Base-by-base conservation (phyloP, 805 yeast species). In the Hanseniaspora taiwanica region DNA sequence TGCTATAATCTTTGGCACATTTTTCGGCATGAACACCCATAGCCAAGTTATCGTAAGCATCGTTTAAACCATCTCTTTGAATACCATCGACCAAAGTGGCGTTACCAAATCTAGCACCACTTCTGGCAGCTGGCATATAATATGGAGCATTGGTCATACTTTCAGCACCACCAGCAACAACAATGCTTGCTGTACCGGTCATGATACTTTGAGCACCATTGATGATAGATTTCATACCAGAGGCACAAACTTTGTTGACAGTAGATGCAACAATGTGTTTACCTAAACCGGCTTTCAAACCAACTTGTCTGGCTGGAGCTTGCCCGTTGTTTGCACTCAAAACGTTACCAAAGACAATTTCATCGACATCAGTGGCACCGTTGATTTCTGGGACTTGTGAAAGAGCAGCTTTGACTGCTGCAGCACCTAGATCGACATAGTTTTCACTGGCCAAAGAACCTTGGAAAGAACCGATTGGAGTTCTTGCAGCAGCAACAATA, bases 21-120 rank as follows among this genome's bases (percentile, higher is more conserved):
- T 86, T 86, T 66, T 91, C 99, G 49, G 95, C 98, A 49, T 91
- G 86, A 43, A 82, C 82, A 59, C 98, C 98, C 99, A 91, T 91
- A 48, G 94, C 82, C 49, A 69, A 63, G 48, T 78, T 76, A 51
- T 80, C 83, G 65, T 86, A 91, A 27, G 91, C 97, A 62, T 91
- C 98, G 59, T 76, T 71, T 52, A 91, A 69, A 53, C 98, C 99
- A 63, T 91, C 99, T 58, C 78, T 78, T 61, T 80, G 82, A 45
- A 91, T 64, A 56, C 96, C 97, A 58, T 91, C 99, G 37, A 87
- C 76, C 47, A 89, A 51, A 18, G 68, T 50, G 40, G 77, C 63
- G 48, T 83, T 89, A 53, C 99, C 98, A 56, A 76, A 91, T 68
- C 89, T 81, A 52, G 85, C 78, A 51, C 97, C 97, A 36, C 68